Base-by-base conservation (phyloP, 768 basidiomycete genomes). In the Agrocybe praecox region DNA sequence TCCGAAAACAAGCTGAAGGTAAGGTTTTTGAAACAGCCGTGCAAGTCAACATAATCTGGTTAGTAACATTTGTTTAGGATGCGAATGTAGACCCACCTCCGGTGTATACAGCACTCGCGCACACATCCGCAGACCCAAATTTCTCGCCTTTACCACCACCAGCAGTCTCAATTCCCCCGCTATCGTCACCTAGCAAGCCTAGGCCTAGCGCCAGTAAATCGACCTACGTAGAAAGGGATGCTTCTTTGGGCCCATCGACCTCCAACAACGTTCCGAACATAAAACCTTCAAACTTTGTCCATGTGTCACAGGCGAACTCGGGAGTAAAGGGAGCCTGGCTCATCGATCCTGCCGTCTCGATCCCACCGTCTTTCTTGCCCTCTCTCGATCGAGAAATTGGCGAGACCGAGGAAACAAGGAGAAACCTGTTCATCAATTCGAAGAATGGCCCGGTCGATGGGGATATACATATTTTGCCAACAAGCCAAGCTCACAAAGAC, bases 281-380 rank as follows among this genome's bases (percentile, higher is more conserved):
- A 55, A 72, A 73, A 55, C 67, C 76, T 0, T 67, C 64, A 56
- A 76, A 78, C 55, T 74, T 65, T 52, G 50, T 74, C 49, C 65
- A 64, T 12, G 59, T 77, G 10, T 63, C 63, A 21, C 70, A 69
- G 29, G 49, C 26, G 6, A 70, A 76, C 56, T 55, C 57, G 0
- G 59, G 66, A 2, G 63, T 79, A 26, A 71, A 68, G 56, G 77
- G 73, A 10, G 57, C 59, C 1, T 83, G 80, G 68, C 63, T 77
- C 32, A 66, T 83, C 40, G 76, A 83, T 55, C 76, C 82, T 1
- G 57, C 66, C 18, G 64, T 82, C 19, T 26, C 49, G 11, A 71
- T 83, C 45, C 81, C 82, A 0, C 4, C 62, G 0, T 54, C 70
- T 17, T 51, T 79, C 34, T 66, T 83, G 7, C 73, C 78, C 2